Evolutionary conservation across 495 filamentous ascomycete species (phyloP).

Genomic region (Lasiosphaeris hirsuta): DNA sequence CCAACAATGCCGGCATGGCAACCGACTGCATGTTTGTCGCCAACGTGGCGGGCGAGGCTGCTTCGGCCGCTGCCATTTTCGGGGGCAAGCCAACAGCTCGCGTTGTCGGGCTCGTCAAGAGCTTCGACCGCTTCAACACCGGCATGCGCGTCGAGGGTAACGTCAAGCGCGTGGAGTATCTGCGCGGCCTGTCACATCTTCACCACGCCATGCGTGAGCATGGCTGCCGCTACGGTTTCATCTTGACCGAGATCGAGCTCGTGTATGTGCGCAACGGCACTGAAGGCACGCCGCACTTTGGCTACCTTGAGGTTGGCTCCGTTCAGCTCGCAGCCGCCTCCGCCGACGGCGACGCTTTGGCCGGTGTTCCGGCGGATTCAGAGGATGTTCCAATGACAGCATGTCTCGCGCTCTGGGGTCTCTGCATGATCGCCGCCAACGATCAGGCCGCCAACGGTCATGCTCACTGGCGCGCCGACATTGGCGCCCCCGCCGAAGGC

Average conservation of each 20-base stretch:
- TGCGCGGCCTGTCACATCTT: constrained; percentile 76
- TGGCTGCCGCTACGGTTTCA: constrained; percentile 88
- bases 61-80: constrained; percentile 55
- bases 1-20: constrained; percentile 58
- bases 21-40: constrained; percentile 70
- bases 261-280: constrained; percentile 79
- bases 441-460: constrained; percentile 66
- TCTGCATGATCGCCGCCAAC: constrained; percentile 71
- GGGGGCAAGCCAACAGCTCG: constrained; percentile 70
- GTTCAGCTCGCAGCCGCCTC: constrained; percentile 47
- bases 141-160: constrained; percentile 83
- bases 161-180: constrained; percentile 77
- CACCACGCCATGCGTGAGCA: constrained; percentile 91
- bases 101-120: constrained; percentile 82
- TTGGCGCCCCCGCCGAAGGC: constrained; percentile 75
- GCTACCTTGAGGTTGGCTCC: constrained; percentile 72
- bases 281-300: constrained; percentile 75
- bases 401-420: constrained; percentile 50
- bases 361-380: constrained; percentile 13
- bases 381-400: constrained; percentile 53
- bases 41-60: constrained; percentile 51
- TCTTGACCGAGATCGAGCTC: constrained; percentile 91
- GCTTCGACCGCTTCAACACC: constrained; percentile 89
- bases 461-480: constrained; percentile 67
- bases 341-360: constrained; percentile 23